Base-by-base conservation (phyloP, 176 grass and related monocot species). In the Oryza meyeriana region DNA sequence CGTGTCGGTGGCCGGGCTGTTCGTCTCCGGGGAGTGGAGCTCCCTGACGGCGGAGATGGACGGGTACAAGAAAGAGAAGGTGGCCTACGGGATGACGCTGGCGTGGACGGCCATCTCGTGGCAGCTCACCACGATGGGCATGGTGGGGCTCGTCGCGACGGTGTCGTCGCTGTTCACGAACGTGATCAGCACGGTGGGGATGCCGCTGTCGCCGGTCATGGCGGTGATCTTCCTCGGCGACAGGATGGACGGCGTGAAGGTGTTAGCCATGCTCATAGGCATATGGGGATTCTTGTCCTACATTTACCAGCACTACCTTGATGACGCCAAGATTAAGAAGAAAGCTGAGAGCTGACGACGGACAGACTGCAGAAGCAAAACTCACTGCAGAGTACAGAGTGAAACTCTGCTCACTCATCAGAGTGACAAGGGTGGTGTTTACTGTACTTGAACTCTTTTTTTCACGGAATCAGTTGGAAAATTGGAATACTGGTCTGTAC, bases 161-260 rank as follows among this genome's bases (percentile, higher is more conserved):
- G 88, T 91, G 47, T 98, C 95, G 14, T 93, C 92, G 22, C 71
- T 98, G n/a, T 98, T 98, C 83, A 89, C 93, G 61, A 98, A 98
- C 86, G 89, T 90, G 45, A 93, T 98, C 81, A 80, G 87, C 83
- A 90, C 89, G 0, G 40, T 93, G 17, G 90, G 44, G n/a, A 74
- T 86, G 79, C 90, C 89, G 32, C 52, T 98, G 14, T 41, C 83
- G 32, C 93, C 96, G 0, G 35, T 95, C 24, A 69, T 98, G 27
- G 91, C 93, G 3, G 91, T 91, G 6, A 84, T 98, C 42, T 87
- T 98, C 84, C 90, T 98, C 33, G 70, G 77, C 32, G 93, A 98
- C 79, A 62, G 72, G 39, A 89, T 95, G 87, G 77, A 93, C 67
- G 89, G 92, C 22, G 74, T 91, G 27, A 98, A 91, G 76, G 50